Base-by-base conservation (phyloP, 1,284 basidiomycete species). In the Sanguinoderma infundibulare region DNA sequence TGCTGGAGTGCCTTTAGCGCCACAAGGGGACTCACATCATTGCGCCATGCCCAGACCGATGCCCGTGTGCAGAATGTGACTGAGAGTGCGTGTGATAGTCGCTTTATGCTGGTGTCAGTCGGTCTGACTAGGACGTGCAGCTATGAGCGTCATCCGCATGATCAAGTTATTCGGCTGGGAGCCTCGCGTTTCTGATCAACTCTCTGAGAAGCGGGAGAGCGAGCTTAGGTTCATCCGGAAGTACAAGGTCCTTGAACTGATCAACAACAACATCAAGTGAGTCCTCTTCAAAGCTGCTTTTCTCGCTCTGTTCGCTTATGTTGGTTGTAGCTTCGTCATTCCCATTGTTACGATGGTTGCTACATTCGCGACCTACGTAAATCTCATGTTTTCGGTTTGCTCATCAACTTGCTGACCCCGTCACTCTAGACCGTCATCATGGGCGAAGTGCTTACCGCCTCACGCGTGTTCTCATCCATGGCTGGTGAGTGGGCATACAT, bases 341-440 rank as follows among this genome's bases (percentile, higher is more conserved):
- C 90, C 91, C 0, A 75, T 90, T 2, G 68, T 87, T 38, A 87
- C 86, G 5, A 93, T 92, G 84, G 73, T 87, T 34, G 82, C 82
- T n/a, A 90, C 91, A 0, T 93, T 87, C 69, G 81, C 83, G 5
- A 83, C 85, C 42, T 91, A 84, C 68, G 77, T 78, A 63, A 59
- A 75, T 68, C 30, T 24, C 7, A 55, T 14, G 12, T 20, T 9
- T 7, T 40, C 10, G n/a, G 2, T n/a, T n/a, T 5, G 15, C 14
- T 9, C 15, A 2, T 30, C 14, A 39, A 3, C 44, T 2, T 12
- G 28, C 9, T 47, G 3, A 42, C 28, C 42, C 20, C 34, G n/a
- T 15, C 28, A 15, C 10, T 35, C 3, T 57, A 83, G 78, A 78
- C 78, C 6, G 34, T 75, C 14, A 56, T 79, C 26, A 79, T 73